Conservation (phyloP, 371 early-diverging fungal species). For the Saksenaea vasiformis region DNA sequence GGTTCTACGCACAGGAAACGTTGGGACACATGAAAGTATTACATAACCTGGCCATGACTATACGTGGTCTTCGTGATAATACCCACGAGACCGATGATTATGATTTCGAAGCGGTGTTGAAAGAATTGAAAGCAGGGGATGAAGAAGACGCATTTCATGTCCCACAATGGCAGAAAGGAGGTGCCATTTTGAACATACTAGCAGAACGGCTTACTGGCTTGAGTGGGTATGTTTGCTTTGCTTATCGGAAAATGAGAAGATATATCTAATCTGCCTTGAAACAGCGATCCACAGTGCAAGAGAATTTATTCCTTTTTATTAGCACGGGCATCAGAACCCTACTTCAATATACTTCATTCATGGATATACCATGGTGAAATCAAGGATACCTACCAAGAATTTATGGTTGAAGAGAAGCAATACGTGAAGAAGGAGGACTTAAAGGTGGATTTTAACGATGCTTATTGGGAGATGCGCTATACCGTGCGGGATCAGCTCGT, state of each 20-base stretch:
- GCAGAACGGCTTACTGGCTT: constrained; percentile 61
- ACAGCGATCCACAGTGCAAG: constrained; percentile 73
- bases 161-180: constrained; percentile 62
- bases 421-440: constrained; percentile 65
- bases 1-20: constrained; percentile 84
- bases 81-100: constrained; percentile 31
- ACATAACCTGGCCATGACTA: constrained; percentile 59
- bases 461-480: constrained; percentile 86
- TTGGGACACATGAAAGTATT: constrained; percentile 71
- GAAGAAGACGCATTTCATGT: constrained; percentile 32
- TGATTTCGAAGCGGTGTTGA: constrained; percentile 55
- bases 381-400: constrained; percentile 84
- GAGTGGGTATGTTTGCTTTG: constrained; percentile 62
- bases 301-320: constrained; percentile 79
- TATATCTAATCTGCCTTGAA: background rate
- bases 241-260: constrained; percentile 51
- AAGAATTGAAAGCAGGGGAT: constrained; percentile 46
- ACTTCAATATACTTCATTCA: constrained; percentile 72
- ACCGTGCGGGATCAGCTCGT: constrained; percentile 61
- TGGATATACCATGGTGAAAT: constrained; percentile 93
- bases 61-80: constrained; percentile 38
- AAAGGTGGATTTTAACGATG: constrained; percentile 74
- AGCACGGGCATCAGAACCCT: constrained; percentile 78
- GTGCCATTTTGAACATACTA: constrained; percentile 62
- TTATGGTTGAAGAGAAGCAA: constrained; percentile 78